phyloP scores from a whole-genome alignment of 78 protist species.

The Dictyostelium intermedium region DNA sequence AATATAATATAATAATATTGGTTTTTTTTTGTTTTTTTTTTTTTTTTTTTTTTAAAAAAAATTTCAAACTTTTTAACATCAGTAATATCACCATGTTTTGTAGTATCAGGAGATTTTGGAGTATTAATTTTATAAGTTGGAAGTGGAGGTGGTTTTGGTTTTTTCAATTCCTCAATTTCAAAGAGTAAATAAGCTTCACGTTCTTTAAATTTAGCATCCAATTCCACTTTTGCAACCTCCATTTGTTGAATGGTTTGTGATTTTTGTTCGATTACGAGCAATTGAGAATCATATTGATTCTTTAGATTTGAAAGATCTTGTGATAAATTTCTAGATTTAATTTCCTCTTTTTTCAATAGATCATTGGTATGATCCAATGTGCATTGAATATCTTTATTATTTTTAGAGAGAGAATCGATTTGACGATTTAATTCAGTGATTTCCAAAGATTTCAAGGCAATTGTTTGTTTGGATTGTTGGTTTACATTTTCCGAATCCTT shows the following conservation, averaged over 20 bases:
- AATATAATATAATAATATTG: too few species aligned
- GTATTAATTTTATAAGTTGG: constrained; percentile 9
- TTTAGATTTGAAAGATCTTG: constrained; percentile 7
- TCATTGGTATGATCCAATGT: background rate
- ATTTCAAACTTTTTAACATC: constrained; percentile 6
- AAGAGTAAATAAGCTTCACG: constrained; percentile 13
- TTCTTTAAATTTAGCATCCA: background rate
- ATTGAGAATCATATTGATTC: constrained; percentile 19
- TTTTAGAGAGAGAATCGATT: background rate
- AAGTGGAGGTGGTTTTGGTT: constrained; percentile 74
- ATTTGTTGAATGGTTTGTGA: background rate
- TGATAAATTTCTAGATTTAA: background rate
- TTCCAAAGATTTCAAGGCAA: constrained; percentile 27
- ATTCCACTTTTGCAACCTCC: constrained; percentile 1
- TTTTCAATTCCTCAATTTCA: constrained; percentile 63
- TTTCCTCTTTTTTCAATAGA: constrained; percentile 23
- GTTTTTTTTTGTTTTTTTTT: too few species aligned
- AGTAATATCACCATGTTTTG: background rate
- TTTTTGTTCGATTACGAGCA: background rate
- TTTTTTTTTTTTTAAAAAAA: too few species aligned
- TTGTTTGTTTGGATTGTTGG: constrained; percentile 9
- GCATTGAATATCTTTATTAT: background rate
- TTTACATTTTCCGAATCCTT: constrained; percentile 15
- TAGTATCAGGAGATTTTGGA: background rate
- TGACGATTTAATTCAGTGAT: constrained; percentile 52